Percentiles rank a stretch among this genome's conserved stretches.
Evolutionary conservation across 2,329 filamentous ascomycete genomes (phyloP).

Genomic region (Neonectria sp.): DNA sequence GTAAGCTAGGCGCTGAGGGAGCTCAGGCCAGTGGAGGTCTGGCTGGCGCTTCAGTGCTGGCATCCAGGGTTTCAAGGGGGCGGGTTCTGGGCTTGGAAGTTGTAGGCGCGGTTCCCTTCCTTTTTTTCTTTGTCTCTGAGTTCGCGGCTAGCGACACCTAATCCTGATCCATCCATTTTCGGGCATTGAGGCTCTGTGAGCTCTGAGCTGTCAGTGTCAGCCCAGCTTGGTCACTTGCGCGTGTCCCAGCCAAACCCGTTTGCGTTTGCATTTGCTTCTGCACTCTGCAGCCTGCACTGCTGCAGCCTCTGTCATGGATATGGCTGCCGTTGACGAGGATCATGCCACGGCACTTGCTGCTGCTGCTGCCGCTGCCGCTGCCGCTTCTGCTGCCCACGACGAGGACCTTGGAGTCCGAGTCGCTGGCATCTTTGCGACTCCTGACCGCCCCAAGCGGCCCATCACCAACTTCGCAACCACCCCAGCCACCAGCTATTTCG

Average conservation of each 20-base stretch:
- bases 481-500: conserved; percentile 45
- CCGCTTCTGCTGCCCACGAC: conserved; percentile 38
- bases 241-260: conserved; percentile 20
- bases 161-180: conserved; percentile 27
- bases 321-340: conserved; percentile 47
- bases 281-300: conserved; percentile 22
- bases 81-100: conserved; percentile 24
- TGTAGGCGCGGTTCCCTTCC: conserved; percentile 38
- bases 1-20: conserved; percentile 1
- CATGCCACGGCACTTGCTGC: conserved; percentile 45
- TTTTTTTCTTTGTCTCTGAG: conserved; percentile 39
- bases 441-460: conserved; percentile 43
- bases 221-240: background rate
- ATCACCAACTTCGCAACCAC: conserved; percentile 38
- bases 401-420: conserved; percentile 26
- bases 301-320: conserved; percentile 37
- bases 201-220: conserved; percentile 33
- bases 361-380: conserved; percentile 41
- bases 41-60: conserved; percentile 12
- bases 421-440: conserved; percentile 42
- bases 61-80: conserved; percentile 17
- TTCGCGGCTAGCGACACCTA: conserved; percentile 38
- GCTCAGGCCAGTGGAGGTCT: conserved; percentile 21
- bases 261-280: conserved; percentile 26
- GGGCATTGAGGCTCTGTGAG: conserved; percentile 42